Evolutionary conservation across 192 early-diverging fungal species (phyloP).

Genomic region (Backusella macrospora): DNA sequence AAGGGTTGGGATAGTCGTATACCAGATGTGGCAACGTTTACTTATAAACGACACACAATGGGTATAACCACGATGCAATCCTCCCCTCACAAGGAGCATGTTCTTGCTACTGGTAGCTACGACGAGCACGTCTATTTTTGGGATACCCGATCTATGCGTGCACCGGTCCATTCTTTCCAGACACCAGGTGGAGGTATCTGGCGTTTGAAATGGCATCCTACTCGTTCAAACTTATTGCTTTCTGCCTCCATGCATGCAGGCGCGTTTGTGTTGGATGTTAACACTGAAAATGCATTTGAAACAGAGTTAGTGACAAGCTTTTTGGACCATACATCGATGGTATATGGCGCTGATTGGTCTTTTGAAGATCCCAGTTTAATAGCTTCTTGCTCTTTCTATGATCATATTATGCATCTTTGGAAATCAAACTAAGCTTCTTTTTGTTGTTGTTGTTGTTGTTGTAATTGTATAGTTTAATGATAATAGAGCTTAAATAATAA

Average conservation of each 20-base stretch:
- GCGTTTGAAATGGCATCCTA: slow-evolving; percentile 95
- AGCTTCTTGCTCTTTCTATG: slow-evolving; percentile 82
- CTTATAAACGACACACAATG: slow-evolving; percentile 75
- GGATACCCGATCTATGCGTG: slow-evolving; percentile 87
- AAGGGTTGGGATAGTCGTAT: slow-evolving; percentile 88
- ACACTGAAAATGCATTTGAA: not conserved
- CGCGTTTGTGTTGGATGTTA: slow-evolving; percentile 74
- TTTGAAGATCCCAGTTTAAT: slow-evolving; percentile 53
- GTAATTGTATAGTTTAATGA: not conserved
- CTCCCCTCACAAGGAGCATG: slow-evolving; percentile 73
- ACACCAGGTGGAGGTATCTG: slow-evolving; percentile 93
- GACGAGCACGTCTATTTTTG: slow-evolving; percentile 89
- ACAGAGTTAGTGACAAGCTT: slow-evolving; percentile 46
- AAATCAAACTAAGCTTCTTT: slow-evolving; percentile 13
- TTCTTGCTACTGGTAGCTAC: slow-evolving; percentile 91
- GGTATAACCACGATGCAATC: slow-evolving; percentile 93
- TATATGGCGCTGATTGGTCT: slow-evolving; percentile 80
- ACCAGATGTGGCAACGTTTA: slow-evolving; percentile 59
- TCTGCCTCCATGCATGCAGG: slow-evolving; percentile 94
- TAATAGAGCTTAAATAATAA: not conserved
- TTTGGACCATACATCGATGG: slow-evolving; percentile 75
- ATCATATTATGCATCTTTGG: slow-evolving; percentile 77
- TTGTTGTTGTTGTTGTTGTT: not conserved
- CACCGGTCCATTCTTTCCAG: slow-evolving; percentile 65
- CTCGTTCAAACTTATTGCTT: slow-evolving; percentile 57